Evolutionary conservation across 305 asterid genomes (phyloP), one percentile per base, ranked within the genome.

Genomic region (Coffea humblotiana): DNA sequence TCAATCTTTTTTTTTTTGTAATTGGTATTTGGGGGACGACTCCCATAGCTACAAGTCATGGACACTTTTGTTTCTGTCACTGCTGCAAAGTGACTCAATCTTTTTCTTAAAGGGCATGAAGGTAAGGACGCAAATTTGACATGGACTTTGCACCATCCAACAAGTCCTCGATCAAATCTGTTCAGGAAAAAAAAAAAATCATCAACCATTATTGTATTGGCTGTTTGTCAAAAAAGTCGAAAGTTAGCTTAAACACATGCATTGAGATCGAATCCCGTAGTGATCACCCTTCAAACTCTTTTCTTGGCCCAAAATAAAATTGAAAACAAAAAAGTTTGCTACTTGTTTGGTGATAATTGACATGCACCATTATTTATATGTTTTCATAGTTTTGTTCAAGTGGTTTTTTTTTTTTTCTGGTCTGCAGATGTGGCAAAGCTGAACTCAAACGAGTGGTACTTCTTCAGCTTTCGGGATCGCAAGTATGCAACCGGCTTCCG

Each of bases 391-490:
- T n/a, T n/a, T n/a, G 40, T 37, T 37, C 40, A 37, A 37, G 40
- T 37, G 1, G 1, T 37, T 37, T 37, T 37, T 37, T 37, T 37
- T 37, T 3, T 37, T 37, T 37, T 29, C 32, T 29, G 32, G 32
- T 29, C 43, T 78, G 18, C 60, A 94, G 98, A 94, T 61, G 89
- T 88, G 90, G 97, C 98, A 4, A 94, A 94, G 84, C 81, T 94
- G 84, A 94, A 94, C 81, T 90, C 97, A 0, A 89, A 66, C 2
- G 98, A 94, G 86, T 94, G 98, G 98, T 94, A 92, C 87, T 94
- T 94, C 91, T 94, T 94, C 78, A 94, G 95, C 86, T 94, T 93
- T 58, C 89, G 98, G 1, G 97, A 92, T 75, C 96, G 97, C 3
- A 94, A 94, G 71, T 94, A 94, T 8, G 97, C 98, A 1, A 93